Evolutionary conservation across 345 rosid genomes (phyloP).

Genomic region (Lepidium aucheri): DNA sequence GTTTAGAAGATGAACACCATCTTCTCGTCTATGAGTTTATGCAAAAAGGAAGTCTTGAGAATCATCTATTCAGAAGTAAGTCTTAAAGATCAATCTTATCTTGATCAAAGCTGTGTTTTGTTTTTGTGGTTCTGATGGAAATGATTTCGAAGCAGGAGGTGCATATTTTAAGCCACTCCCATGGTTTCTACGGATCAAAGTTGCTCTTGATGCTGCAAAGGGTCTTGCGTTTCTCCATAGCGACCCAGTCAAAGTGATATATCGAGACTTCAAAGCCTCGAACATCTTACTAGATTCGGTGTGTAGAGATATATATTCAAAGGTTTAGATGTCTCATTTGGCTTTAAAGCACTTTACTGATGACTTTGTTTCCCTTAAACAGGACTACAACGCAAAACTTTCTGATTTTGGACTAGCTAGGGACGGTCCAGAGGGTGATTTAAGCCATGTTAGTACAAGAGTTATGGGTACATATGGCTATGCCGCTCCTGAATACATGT

Average conservation of each 20-base stretch:
- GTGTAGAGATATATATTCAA: neutral
- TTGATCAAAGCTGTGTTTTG: neutral
- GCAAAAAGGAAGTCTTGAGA: constrained; percentile 95
- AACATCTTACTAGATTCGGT: constrained; percentile 82
- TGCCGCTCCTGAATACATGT: constrained; percentile 41
- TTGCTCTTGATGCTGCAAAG: constrained; percentile 90
- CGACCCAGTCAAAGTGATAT: constrained; percentile 74
- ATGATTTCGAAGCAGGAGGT: constrained; percentile 45
- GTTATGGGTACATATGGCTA: constrained; percentile 88
- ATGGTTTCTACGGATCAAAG: constrained; percentile 76
- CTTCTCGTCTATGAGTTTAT: constrained; percentile 92
- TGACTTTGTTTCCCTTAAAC: constrained; percentile 12
- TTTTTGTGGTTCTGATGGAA: constrained; percentile 2
- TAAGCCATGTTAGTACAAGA: constrained; percentile 83
- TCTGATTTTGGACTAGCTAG: constrained; percentile 95
- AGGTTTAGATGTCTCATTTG: neutral
- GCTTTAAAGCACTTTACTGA: neutral
- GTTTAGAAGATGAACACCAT: constrained; percentile 91
- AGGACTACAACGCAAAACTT: constrained; percentile 73
- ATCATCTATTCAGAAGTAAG: constrained; percentile 90
- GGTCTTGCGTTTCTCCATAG: constrained; percentile 94
- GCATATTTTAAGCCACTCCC: constrained; percentile 75
- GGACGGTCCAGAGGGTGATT: constrained; percentile 76
- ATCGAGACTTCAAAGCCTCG: constrained; percentile 83
- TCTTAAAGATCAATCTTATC: constrained; percentile 1